These are phyloP conservation scores for Neofusicoccum laricinum DNA, from an alignment of 2,329 filamentous ascomycete genomes.

Conservation along the genomic window DNA sequence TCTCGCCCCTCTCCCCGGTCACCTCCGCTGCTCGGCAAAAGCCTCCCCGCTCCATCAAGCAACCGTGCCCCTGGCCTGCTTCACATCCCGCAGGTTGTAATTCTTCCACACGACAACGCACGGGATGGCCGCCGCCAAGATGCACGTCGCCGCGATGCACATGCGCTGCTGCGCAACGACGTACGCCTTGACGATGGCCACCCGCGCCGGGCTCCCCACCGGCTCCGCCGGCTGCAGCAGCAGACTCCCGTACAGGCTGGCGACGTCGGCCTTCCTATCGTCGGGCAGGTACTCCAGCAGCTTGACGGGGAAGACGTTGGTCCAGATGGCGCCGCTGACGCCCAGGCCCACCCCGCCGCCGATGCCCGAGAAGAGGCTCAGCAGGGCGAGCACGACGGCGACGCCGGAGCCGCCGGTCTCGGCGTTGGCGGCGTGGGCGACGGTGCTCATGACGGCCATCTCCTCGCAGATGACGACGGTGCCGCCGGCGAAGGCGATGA, in stretches of 20 bases:
- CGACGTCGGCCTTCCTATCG: conserved; percentile 26
- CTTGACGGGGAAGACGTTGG: conserved; percentile 51
- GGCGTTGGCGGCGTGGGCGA: conserved; percentile 42
- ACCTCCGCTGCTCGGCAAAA: not conserved
- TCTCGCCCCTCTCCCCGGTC: too few relatives aligned
- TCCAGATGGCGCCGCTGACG: conserved; percentile 63
- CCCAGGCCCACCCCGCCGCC: conserved; percentile 41
- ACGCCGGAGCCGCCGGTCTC: conserved; percentile 41
- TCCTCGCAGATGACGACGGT: conserved; percentile 25
- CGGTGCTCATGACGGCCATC: conserved; percentile 17
- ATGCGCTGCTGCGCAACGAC: conserved; percentile 39
- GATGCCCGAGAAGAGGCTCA: conserved; percentile 58
- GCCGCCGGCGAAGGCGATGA: conserved; percentile 30
- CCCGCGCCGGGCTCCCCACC: conserved; percentile 46
- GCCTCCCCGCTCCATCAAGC: not conserved
- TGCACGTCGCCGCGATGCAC: conserved; percentile 36
- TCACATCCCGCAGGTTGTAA: conserved; percentile 31
- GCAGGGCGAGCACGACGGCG: conserved; percentile 60
- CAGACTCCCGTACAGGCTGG: conserved; percentile 50
- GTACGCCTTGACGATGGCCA: conserved; percentile 32
- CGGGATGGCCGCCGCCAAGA: conserved; percentile 27
- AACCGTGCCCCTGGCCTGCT: conserved; percentile 32
- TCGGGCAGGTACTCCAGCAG: conserved; percentile 35
- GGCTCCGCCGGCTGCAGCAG: conserved; percentile 53
- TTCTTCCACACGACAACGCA: conserved; percentile 31